phyloP scores from a whole-genome alignment of 495 filamentous ascomycete species.

The Mytilinidion resinicola region DNA sequence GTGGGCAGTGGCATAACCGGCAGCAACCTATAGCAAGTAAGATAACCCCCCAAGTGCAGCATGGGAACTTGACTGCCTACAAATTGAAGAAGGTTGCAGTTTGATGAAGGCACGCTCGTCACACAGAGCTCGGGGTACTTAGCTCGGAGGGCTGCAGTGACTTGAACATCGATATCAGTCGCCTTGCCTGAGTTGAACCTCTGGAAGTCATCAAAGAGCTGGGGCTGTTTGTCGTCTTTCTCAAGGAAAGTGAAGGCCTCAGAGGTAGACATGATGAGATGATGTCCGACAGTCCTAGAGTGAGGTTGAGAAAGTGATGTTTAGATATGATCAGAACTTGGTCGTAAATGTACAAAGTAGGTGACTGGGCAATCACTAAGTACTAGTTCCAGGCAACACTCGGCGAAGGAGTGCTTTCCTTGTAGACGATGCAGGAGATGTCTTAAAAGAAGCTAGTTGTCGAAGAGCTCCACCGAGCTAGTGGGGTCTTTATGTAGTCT shows the following conservation, averaged over 20 bases:
- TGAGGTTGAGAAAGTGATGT: not conserved
- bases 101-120: constrained; percentile 28
- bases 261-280: constrained; percentile 9
- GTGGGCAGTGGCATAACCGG: constrained; percentile 39
- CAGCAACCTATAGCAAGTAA: constrained; percentile 9
- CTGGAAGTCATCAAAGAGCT: constrained; percentile 32
- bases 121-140: constrained; percentile 34
- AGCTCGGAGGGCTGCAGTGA: constrained; percentile 27
- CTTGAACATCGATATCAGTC: constrained; percentile 33
- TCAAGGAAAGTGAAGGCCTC: constrained; percentile 32
- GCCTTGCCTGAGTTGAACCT: constrained; percentile 25
- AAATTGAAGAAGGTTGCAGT: constrained; percentile 36
- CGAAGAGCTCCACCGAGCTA: no score
- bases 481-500: no score
- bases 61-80: constrained; percentile 11
- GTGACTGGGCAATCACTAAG: not conserved
- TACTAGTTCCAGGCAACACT: not conserved
- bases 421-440: no score
- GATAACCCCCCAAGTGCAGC: no score
- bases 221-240: constrained; percentile 15
- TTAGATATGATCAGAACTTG: not conserved
- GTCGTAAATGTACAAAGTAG: not conserved
- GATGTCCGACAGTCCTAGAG: no score
- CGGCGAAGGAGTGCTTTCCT: no score
- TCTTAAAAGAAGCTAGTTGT: no score